These are phyloP conservation scores for Cornus controversa DNA, from an alignment of 148 eudicot species.

Conservation along the genomic window DNA sequence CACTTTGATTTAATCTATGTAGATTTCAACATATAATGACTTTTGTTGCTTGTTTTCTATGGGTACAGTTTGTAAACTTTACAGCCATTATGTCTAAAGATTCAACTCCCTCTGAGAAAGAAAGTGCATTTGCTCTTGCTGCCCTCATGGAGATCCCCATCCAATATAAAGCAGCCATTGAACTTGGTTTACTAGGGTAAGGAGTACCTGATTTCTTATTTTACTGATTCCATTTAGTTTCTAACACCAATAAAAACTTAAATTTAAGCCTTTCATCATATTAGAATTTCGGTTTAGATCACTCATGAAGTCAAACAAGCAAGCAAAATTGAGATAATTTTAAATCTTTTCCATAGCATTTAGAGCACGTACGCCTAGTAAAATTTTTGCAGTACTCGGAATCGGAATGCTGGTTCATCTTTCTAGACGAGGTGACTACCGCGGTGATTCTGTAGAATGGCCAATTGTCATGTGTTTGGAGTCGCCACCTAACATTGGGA, in stretches of 20 bases:
- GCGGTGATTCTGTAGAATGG: no score
- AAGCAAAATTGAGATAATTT: background rate
- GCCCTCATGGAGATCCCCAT: slow-evolving; percentile 51
- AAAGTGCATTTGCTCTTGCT: slow-evolving; percentile 48
- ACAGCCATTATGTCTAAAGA: slow-evolving; percentile 39
- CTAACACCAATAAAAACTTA: background rate
- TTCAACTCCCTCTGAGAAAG: slow-evolving; percentile 27
- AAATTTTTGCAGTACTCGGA: background rate
- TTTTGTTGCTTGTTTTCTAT: background rate
- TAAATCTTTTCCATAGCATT: background rate
- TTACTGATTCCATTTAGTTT: background rate
- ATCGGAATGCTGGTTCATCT: background rate
- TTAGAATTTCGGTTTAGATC: background rate
- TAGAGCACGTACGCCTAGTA: background rate
- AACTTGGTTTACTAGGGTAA: slow-evolving; percentile 42
- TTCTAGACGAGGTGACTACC: no score
- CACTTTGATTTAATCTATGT: background rate
- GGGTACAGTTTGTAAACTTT: slow-evolving; percentile 45
- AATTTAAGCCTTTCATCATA: background rate
- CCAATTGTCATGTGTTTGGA: no score
- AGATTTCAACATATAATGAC: background rate
- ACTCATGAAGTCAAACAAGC: background rate
- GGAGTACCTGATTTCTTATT: slow-evolving; percentile 7
- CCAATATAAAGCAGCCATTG: slow-evolving; percentile 36
- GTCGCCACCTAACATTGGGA: no score